phyloP scores from a whole-genome alignment of 768 basidiomycete species.

The Lentinula raphanica region DNA sequence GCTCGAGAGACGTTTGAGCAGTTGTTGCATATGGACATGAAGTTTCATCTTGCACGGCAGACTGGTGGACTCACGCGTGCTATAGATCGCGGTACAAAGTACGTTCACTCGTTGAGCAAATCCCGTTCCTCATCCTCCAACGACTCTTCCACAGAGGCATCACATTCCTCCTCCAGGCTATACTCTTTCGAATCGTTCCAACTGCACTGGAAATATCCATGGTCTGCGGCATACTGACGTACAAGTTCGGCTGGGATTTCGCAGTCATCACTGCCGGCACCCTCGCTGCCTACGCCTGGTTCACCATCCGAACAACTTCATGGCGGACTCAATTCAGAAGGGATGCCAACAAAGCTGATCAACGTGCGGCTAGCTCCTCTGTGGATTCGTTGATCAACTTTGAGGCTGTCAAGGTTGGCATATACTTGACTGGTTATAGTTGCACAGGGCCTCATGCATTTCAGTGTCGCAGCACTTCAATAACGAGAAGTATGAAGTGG shows the following conservation, averaged over 20 bases:
- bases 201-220: constrained; percentile 94
- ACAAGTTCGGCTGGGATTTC: constrained; percentile 97
- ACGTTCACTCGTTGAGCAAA: constrained; percentile 18
- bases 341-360: constrained; percentile 93
- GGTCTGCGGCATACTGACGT: constrained; percentile 96
- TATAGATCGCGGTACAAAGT: constrained; percentile 98
- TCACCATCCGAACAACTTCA: constrained; percentile 91
- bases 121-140: neutral
- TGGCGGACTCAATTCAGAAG: constrained; percentile 97
- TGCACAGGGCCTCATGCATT: constrained; percentile 5
- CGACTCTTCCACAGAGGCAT: constrained; percentile 65
- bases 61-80: constrained; percentile 95
- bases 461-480: constrained; percentile 75
- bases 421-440: neutral
- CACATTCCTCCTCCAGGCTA: constrained; percentile 87
- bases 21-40: constrained; percentile 82
- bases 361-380: constrained; percentile 88
- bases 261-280: constrained; percentile 84
- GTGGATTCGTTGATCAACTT: constrained; percentile 98
- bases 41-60: constrained; percentile 88
- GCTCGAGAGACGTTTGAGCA: constrained; percentile 96
- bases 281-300: constrained; percentile 92
- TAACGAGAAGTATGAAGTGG: constrained; percentile 89
- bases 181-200: constrained; percentile 92
- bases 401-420: constrained; percentile 90